Percentiles rank a stretch among this genome's conserved stretches.
Conservation (phyloP, 768 basidiomycete species). For the Amanita exitialis region DNA sequence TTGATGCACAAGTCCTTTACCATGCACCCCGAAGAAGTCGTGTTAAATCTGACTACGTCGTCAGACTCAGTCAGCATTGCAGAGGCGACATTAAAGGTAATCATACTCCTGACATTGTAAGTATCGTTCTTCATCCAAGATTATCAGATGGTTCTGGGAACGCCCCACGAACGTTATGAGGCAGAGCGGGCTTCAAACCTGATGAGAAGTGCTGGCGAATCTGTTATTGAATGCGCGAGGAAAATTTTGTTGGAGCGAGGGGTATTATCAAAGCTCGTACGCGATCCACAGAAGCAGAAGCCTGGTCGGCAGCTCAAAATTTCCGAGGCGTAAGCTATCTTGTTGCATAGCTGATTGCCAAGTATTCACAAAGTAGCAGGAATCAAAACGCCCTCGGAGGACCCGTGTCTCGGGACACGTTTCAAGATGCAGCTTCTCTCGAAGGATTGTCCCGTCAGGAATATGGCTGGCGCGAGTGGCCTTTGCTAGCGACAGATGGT, state of each 20-base stretch:
- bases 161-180: slow-evolving; percentile 61
- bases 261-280: slow-evolving; percentile 55
- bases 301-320: slow-evolving; percentile 74
- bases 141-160: slow-evolving; percentile 69
- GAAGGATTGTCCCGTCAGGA: slow-evolving; percentile 45
- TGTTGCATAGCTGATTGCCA: background rate
- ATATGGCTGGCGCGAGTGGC: slow-evolving; percentile 66
- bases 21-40: slow-evolving; percentile 28
- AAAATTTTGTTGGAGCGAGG: slow-evolving; percentile 53
- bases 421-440: slow-evolving; percentile 59
- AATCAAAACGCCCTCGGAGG: slow-evolving; percentile 65
- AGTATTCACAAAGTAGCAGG: slow-evolving; percentile 21
- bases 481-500: slow-evolving; percentile 69
- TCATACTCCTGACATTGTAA: background rate
- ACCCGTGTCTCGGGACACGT: slow-evolving; percentile 49
- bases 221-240: slow-evolving; percentile 43
- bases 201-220: slow-evolving; percentile 47
- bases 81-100: slow-evolving; percentile 66
- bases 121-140: background rate
- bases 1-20: slow-evolving; percentile 49
- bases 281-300: slow-evolving; percentile 48
- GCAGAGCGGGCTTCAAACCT: slow-evolving; percentile 45
- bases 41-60: slow-evolving; percentile 16
- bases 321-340: slow-evolving; percentile 46
- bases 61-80: slow-evolving; percentile 41